These are phyloP conservation scores for Neopestalotiopsis sp. DNA, from an alignment of 2,329 filamentous ascomycete species.

Conservation along the genomic window DNA sequence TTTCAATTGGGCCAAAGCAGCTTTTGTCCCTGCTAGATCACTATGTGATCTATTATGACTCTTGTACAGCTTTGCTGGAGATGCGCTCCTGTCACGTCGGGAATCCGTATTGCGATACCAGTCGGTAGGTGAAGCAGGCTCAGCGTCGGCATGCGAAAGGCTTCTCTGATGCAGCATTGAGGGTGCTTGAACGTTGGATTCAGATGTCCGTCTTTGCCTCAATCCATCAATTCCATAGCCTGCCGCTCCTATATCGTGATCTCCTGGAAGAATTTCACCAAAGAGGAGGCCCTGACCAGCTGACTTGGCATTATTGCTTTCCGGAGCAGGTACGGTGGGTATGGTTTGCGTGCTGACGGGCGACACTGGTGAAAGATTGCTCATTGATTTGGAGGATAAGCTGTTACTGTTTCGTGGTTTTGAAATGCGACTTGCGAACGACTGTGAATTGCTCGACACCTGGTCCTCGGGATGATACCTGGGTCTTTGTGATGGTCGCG, in stretches of 20 bases:
- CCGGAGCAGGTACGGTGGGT: slow-evolving; percentile 37
- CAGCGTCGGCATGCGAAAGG: slow-evolving; percentile 60
- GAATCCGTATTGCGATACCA: slow-evolving; percentile 36
- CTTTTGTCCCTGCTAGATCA: slow-evolving; percentile 56
- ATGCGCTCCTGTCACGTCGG: slow-evolving; percentile 26
- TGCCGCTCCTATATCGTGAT: slow-evolving; percentile 55
- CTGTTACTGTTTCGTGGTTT: slow-evolving; percentile 51
- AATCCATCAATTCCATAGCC: slow-evolving; percentile 66
- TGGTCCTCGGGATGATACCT: slow-evolving; percentile 57
- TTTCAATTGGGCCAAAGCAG: slow-evolving; percentile 37
- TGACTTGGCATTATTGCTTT: slow-evolving; percentile 36
- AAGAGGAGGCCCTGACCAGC: slow-evolving; percentile 65
- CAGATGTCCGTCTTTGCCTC: slow-evolving; percentile 69
- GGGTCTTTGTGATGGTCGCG: slow-evolving; percentile 48
- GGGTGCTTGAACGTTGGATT: slow-evolving; percentile 68
- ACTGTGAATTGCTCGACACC: slow-evolving; percentile 59
- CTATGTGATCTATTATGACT: slow-evolving; percentile 62
- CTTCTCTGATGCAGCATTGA: slow-evolving; percentile 55
- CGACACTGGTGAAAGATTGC: slow-evolving; percentile 43
- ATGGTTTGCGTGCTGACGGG: slow-evolving; percentile 25
- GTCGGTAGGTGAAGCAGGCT: slow-evolving; percentile 69
- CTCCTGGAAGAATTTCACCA: slow-evolving; percentile 73
- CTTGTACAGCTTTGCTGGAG: slow-evolving; percentile 40
- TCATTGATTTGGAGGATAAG: slow-evolving; percentile 50
- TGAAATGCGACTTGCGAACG: slow-evolving; percentile 64